These are phyloP conservation scores for Pseudonitzschia delicatissima DNA, from an alignment of 108 stramenopile genomes.

Conservation along the genomic window DNA sequence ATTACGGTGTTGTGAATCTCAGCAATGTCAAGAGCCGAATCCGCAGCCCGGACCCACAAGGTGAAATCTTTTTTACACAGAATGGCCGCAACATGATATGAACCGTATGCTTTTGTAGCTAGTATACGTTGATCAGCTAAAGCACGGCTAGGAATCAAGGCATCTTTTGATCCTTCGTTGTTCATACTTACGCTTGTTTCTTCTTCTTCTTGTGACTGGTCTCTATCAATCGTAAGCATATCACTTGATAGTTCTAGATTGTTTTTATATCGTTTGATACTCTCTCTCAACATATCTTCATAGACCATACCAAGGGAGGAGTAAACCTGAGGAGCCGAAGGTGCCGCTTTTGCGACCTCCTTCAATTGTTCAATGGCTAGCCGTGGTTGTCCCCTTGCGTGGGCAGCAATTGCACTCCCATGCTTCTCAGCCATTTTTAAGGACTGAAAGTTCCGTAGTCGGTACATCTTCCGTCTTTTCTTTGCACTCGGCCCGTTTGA, in stretches of 20 bases:
- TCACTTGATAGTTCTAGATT: neutral
- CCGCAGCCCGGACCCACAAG: slow-evolving; percentile 80
- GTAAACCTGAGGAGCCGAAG: slow-evolving; percentile 83
- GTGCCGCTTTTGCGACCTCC: slow-evolving; percentile 68
- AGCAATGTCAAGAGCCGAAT: slow-evolving; percentile 62
- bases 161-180: slow-evolving; percentile 6
- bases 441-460: slow-evolving; percentile 69
- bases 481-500: slow-evolving; percentile 11
- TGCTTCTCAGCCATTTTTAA: slow-evolving; percentile 66
- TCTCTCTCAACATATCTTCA: slow-evolving; percentile 69
- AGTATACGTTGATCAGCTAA: slow-evolving; percentile 48
- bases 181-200: too few species aligned
- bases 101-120: slow-evolving; percentile 79
- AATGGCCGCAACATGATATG: slow-evolving; percentile 76
- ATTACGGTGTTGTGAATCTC: slow-evolving; percentile 35
- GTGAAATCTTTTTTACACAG: slow-evolving; percentile 76
- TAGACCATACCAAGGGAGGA: slow-evolving; percentile 86
- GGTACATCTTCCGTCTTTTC: slow-evolving; percentile 50
- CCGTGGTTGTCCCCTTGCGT: slow-evolving; percentile 60
- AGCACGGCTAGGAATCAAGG: slow-evolving; percentile 9
- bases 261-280: slow-evolving; percentile 18
- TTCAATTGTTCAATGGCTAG: slow-evolving; percentile 65
- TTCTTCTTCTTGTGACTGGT: neutral
- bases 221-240: neutral
- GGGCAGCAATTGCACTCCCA: slow-evolving; percentile 76